A percentile compares a stretch with the other conserved stretches of the same genome.
These are phyloP conservation scores for Termitomyces sp. DNA, from an alignment of 768 basidiomycete species.

Conservation along the genomic window DNA sequence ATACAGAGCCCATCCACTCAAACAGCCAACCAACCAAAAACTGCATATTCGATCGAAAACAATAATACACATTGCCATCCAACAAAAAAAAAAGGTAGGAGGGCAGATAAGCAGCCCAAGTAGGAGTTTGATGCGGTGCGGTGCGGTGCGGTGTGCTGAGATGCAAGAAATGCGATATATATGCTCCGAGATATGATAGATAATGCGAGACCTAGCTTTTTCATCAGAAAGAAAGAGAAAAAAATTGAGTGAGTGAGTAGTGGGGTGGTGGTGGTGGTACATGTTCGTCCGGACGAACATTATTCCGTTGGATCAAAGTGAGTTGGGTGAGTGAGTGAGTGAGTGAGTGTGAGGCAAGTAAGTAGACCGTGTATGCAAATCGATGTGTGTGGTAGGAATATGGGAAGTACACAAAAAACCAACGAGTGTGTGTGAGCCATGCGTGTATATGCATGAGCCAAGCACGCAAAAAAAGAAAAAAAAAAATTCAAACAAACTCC, in stretches of 20 bases:
- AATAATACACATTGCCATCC: too few relatives aligned
- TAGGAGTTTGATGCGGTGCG: too few relatives aligned
- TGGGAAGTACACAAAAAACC: background rate
- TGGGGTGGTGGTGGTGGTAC: slow-evolving; percentile 15
- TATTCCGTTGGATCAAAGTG: slow-evolving; percentile 9
- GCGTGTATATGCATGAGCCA: too few relatives aligned
- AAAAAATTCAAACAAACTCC: too few relatives aligned
- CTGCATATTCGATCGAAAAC: too few relatives aligned
- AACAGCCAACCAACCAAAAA: too few relatives aligned
- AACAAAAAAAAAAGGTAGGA: background rate
- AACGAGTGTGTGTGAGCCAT: background rate
- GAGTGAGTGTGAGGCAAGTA: background rate
- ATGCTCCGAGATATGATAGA: background rate
- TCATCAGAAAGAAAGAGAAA: too few relatives aligned
- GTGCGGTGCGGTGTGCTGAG: background rate
- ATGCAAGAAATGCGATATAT: background rate
- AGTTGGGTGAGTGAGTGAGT: too few relatives aligned
- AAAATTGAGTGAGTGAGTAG: too few relatives aligned
- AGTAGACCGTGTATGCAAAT: background rate
- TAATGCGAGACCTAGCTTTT: too few relatives aligned
- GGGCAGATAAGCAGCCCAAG: background rate
- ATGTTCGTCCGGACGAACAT: slow-evolving; percentile 35
- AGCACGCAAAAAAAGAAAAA: background rate
- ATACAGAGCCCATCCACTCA: too few relatives aligned
- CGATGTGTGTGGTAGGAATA: too few relatives aligned